Base-by-base conservation (phyloP, 768 basidiomycete species). In the Mycena floridula region DNA sequence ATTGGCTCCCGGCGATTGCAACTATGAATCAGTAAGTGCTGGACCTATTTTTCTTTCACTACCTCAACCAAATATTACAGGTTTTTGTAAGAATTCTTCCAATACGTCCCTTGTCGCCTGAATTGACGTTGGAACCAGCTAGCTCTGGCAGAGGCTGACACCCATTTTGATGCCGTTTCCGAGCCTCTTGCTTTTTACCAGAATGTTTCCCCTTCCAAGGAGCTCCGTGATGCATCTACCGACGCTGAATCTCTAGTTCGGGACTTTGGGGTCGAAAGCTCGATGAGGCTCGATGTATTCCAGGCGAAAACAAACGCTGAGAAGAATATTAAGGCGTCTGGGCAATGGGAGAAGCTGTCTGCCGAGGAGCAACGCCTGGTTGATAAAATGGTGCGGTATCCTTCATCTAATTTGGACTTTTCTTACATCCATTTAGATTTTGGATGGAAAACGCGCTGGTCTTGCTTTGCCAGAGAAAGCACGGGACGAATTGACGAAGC, bases 261-360 rank as follows among this genome's bases (percentile, higher is more conserved):
- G 44, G 79, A 89, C 51, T 90, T 78, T 51, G 68, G 68, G 21
- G 85, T 91, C 43, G 86, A 92, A 56, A 69, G 77, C 1, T 82
- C 81, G 12, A 89, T 91, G 85, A 79, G 89, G 11, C 58, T 83
- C 40, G 91, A 94, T 55, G 74, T 93, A 39, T 93, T 76, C 69
- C 67, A 77, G 39, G 84, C 83, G 36, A 86, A 88, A 60, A 64
- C 75, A 6, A 72, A 74, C 5, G 88, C 88, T 0, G 72, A 84
- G 55, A 75, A 79, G 60, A 84, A 87, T 55, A 65, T 88, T 50
- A 77, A 78, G 53, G 67, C 65, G 45, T 75, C 79, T 4, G 81
- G 79, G 4, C 62, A 71, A 46, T 82, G 76, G 77, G 77, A 79
- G 26, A 69, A 68, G 40, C 67, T 93, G 7, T 74, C 68, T 12